A percentile compares a stretch with the other conserved stretches of the same genome.
Conservation (phyloP, 2,329 filamentous ascomycete species). For the Colletotrichum sp. region DNA sequence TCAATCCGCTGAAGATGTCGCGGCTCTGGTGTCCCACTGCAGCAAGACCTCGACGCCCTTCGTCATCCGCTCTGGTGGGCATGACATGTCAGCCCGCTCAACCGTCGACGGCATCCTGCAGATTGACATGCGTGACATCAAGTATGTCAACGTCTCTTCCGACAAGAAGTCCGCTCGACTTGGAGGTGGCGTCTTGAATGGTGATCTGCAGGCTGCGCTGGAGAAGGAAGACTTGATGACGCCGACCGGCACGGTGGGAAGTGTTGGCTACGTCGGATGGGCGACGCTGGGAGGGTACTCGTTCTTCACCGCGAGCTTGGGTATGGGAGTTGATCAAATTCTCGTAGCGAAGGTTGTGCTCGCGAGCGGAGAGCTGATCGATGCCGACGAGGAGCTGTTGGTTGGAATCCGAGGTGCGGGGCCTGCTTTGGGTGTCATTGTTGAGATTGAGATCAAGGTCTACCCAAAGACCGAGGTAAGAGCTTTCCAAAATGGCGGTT, state of each 20-base stretch:
- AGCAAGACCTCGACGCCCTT: not conserved
- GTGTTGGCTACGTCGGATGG: conserved; percentile 38
- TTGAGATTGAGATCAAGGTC: conserved; percentile 43
- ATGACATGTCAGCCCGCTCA: conserved; percentile 10
- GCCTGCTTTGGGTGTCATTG: conserved; percentile 41
- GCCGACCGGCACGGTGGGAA: not conserved
- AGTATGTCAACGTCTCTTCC: not conserved
- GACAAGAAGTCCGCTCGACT: conserved; percentile 8
- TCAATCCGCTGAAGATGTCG: not conserved
- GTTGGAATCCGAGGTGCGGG: conserved; percentile 43
- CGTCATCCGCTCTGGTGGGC: conserved; percentile 14
- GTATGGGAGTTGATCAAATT: conserved; percentile 40
- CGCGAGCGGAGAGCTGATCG: conserved; percentile 37
- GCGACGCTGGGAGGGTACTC: conserved; percentile 38
- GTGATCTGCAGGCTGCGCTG: not conserved
- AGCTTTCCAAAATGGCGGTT: not conserved
- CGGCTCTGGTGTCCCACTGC: not conserved
- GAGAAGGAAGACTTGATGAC: conserved; percentile 9
- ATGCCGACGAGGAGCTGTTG: conserved; percentile 39
- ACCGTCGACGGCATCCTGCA: conserved; percentile 6
- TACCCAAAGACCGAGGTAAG: conserved; percentile 38
- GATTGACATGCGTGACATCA: conserved; percentile 21
- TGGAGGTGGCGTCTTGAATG: conserved; percentile 9
- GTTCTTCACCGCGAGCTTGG: conserved; percentile 30
- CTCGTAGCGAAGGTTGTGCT: conserved; percentile 41